Evolutionary conservation across 2,329 filamentous ascomycete species (phyloP), one percentile per base, ranked within the genome.

Genomic region (Cadophora luteo-olivacea): DNA sequence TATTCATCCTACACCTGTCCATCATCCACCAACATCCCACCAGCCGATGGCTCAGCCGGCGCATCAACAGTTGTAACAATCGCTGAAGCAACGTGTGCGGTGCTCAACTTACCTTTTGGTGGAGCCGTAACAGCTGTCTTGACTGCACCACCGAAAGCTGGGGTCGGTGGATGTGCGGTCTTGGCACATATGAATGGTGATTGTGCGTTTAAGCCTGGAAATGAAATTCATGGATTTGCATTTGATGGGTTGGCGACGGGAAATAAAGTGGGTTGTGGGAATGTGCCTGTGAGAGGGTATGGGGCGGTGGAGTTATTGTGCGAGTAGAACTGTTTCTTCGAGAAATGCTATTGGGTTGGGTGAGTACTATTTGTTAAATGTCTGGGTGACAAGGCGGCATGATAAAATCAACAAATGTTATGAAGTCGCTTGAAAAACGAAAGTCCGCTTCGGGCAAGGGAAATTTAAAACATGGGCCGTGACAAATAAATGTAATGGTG

Each of bases 181-280:
- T 7, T 55, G 25, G 52, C 52, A 8, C 52, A 55, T 33, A 33
- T n/a, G 25, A 14, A n/a, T 33, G 52, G 52, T 4, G 7, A 55
- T 14, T 55, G 52, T 33, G 25, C n/a, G 14, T 55, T 22, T 22
- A 55, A 33, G 29, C 29, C 52, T 16, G 52, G 52, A 19, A 55
- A 55, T 33, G 52, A 55, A 14, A 16, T 55, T 32, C 52, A 55
- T 33, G 52, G 52, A 5, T 55, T 55, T 33, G 52, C 52, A 2
- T 55, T 55, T 55, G 52, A 55, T 55, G 52, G 52, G 52, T 33
- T 55, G 52, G 29, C 52, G 14, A 29, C 52, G 19, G 52, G 52
- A 5, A 55, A 33, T 55, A 55, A 55, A 12, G 25, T 33, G n/a
- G 52, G 52, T 1, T 55, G 52, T 33, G 52, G 52, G 5, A 55